Evolutionary conservation across 768 basidiomycete genomes (phyloP).

Genomic region (Leucogyrophana mollusca): DNA sequence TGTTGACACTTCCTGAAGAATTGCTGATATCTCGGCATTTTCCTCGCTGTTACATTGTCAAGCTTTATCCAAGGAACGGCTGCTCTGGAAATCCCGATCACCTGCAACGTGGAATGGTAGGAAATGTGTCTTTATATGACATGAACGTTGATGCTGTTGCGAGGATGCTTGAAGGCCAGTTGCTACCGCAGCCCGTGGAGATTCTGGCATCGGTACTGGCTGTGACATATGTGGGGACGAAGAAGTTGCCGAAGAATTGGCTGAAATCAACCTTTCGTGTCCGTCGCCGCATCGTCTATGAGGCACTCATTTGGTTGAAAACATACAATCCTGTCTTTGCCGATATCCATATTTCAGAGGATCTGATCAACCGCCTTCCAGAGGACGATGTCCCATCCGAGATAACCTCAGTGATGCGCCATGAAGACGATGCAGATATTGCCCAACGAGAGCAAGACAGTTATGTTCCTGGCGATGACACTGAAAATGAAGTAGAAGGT

Average conservation of each 20-base stretch:
- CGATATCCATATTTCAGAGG: slow-evolving; percentile 19
- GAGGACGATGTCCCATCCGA: slow-evolving; percentile 31
- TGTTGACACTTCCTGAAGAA: slow-evolving; percentile 34
- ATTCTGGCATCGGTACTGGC: slow-evolving; percentile 28
- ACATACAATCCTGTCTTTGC: slow-evolving; percentile 26
- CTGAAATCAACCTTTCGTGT: slow-evolving; percentile 25
- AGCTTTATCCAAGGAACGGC: slow-evolving; percentile 32
- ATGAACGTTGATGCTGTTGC: slow-evolving; percentile 18
- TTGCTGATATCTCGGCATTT: slow-evolving; percentile 32
- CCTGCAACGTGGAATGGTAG: slow-evolving; percentile 23
- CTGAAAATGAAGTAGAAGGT: background rate
- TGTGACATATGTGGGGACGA: slow-evolving; percentile 29
- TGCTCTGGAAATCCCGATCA: slow-evolving; percentile 11
- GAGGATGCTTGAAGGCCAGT: slow-evolving; percentile 20
- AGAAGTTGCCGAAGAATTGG: slow-evolving; percentile 13
- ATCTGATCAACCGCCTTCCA: slow-evolving; percentile 22
- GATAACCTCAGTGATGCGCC: slow-evolving; percentile 14
- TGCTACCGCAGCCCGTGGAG: slow-evolving; percentile 21
- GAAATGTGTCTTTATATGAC: slow-evolving; percentile 33
- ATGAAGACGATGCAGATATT: slow-evolving; percentile 14
- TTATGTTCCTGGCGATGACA: slow-evolving; percentile 22
- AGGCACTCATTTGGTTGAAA: slow-evolving; percentile 34
- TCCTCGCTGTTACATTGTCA: slow-evolving; percentile 33
- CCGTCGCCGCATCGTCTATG: slow-evolving; percentile 10
- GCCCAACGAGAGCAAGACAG: slow-evolving; percentile 24